Conservation (phyloP, 192 early-diverging fungal genomes). For the Podila epigama region DNA sequence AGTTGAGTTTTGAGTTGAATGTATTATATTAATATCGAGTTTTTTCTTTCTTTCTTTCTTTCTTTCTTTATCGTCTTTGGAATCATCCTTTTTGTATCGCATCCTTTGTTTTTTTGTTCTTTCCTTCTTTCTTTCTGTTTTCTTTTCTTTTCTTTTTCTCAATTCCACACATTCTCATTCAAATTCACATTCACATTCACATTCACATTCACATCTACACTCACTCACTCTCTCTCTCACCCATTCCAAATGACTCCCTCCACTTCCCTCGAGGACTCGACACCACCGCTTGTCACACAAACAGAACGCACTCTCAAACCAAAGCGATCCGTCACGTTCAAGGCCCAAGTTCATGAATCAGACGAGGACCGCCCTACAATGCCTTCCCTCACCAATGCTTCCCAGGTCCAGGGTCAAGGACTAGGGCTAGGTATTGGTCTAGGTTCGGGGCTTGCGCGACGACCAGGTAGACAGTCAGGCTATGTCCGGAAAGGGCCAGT, state of each 20-base stretch:
- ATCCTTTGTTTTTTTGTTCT: neutral
- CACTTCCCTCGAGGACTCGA: too few species aligned
- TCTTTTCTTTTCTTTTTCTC: neutral
- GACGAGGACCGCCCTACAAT: neutral
- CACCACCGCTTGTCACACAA: neutral
- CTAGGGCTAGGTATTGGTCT: too few species aligned
- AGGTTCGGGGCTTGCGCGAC: constrained; percentile 1
- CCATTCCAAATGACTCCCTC: neutral
- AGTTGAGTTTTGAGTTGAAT: too few species aligned
- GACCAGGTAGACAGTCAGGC: neutral
- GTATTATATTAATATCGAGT: too few species aligned
- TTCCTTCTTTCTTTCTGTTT: neutral
- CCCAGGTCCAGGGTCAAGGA: too few species aligned
- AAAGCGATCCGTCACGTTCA: neutral
- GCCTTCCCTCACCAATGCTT: too few species aligned
- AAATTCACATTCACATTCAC: neutral
- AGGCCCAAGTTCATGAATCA: neutral
- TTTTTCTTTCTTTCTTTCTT: too few species aligned
- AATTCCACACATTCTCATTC: too few species aligned
- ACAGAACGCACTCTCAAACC: neutral
- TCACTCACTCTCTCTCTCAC: neutral
- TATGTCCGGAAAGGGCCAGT: neutral
- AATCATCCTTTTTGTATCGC: too few species aligned
- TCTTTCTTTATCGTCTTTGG: too few species aligned
- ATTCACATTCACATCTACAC: neutral